These are phyloP conservation scores for Pseudopithomyces chartarum DNA, from an alignment of 2,329 filamentous ascomycete species.

Conservation along the genomic window DNA sequence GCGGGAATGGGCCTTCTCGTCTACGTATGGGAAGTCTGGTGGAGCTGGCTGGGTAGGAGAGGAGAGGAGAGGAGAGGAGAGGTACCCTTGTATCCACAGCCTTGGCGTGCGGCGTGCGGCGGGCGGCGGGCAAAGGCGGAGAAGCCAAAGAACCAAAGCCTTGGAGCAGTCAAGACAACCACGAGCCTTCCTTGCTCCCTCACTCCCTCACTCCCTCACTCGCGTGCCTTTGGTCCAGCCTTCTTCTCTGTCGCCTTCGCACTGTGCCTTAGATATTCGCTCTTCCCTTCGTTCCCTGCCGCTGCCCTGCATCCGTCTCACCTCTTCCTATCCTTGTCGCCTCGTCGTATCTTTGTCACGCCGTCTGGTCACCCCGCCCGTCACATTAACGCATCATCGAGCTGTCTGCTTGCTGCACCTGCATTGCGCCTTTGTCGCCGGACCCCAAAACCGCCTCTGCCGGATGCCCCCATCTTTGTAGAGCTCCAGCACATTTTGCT, in stretches of 20 bases:
- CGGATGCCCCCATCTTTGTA: conserved; percentile 28
- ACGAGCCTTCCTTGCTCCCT: not conserved
- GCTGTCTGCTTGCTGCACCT: conserved; percentile 13
- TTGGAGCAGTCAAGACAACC: not conserved
- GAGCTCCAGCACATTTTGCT: conserved; percentile 31
- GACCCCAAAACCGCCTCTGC: conserved; percentile 12
- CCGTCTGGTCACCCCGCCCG: conserved; percentile 5
- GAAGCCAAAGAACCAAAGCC: too few relatives aligned
- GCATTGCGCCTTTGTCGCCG: conserved; percentile 6
- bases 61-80: too few relatives aligned
- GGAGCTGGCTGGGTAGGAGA: too few relatives aligned
- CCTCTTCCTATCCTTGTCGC: not conserved
- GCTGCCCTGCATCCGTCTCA: not conserved
- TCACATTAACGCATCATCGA: conserved; percentile 26
- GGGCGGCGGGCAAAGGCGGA: too few relatives aligned
- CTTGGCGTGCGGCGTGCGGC: too few relatives aligned
- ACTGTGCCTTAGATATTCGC: not conserved
- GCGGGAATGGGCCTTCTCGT: too few relatives aligned
- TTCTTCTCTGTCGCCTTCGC: not conserved
- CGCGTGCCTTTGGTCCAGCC: not conserved
- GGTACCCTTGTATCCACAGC: too few relatives aligned
- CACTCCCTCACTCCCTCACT: too few relatives aligned
- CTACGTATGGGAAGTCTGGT: too few relatives aligned
- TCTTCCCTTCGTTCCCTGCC: not conserved
- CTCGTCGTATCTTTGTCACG: not conserved